phyloP scores from a whole-genome alignment of 2,329 filamentous ascomycete genomes.

The Gaeumannomyces tritici region DNA sequence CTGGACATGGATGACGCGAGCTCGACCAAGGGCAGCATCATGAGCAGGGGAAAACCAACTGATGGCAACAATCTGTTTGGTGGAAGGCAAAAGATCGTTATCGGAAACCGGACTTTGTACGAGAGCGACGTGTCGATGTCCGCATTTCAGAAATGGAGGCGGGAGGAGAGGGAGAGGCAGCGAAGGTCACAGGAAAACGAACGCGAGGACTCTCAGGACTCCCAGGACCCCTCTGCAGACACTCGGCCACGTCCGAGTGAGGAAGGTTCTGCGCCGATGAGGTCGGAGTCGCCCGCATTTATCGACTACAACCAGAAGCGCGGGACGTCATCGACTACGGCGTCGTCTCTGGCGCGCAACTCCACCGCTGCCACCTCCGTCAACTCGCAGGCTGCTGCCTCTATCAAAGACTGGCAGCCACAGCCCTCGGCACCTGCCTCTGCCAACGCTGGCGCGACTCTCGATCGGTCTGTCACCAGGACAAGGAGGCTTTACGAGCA shows the following conservation, averaged over 20 bases:
- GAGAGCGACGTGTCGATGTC: constrained; percentile 80
- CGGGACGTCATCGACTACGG: constrained; percentile 80
- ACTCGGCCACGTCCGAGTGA: constrained; percentile 12
- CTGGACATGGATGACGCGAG: constrained; percentile 63
- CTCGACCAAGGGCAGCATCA: constrained; percentile 58
- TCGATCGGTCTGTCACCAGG: constrained; percentile 61
- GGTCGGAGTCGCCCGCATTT: constrained; percentile 46
- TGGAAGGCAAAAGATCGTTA: constrained; percentile 74
- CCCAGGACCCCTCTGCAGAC: constrained; percentile 22
- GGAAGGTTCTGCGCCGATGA: constrained; percentile 22
- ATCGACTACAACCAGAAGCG: constrained; percentile 64
- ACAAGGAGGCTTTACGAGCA: constrained; percentile 74
- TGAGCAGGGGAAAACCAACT: constrained; percentile 70
- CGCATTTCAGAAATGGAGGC: constrained; percentile 69
- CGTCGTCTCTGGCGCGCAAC: constrained; percentile 58
- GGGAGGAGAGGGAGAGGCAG: constrained; percentile 44
- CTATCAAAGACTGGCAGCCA: constrained; percentile 40
- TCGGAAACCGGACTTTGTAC: constrained; percentile 58
- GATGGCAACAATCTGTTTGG: constrained; percentile 94
- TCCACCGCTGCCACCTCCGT: constrained; percentile 87
- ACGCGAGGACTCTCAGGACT: constrained; percentile 23
- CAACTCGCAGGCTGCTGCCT: constrained; percentile 55
- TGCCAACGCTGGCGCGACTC: constrained; percentile 25
- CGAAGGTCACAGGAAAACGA: constrained; percentile 21
- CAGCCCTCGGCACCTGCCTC: constrained; percentile 25